Evolutionary conservation across 192 early-diverging fungal species (phyloP).

Genomic region (Phlyctochytrium bullatum): DNA sequence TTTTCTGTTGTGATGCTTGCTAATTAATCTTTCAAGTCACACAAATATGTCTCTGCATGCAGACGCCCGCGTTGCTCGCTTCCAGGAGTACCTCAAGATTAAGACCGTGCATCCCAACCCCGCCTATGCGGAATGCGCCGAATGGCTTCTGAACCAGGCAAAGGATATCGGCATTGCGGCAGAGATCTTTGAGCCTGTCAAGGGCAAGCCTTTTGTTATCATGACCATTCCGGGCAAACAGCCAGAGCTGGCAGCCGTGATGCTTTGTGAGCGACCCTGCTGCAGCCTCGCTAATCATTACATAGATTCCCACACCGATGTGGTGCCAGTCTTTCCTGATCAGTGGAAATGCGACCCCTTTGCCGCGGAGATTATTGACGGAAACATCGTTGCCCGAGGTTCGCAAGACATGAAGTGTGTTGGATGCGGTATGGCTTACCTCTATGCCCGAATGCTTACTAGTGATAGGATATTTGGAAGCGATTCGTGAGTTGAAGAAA

Average conservation of each 20-base stretch:
- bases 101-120: slow-evolving; percentile 83
- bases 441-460: no score
- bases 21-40: not conserved
- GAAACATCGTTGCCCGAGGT: slow-evolving; percentile 75
- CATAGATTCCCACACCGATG: slow-evolving; percentile 77
- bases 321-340: slow-evolving; percentile 80
- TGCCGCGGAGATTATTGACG: slow-evolving; percentile 62
- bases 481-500: slow-evolving; percentile 61
- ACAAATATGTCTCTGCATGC: not conserved
- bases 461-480: slow-evolving; percentile 87
- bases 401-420: slow-evolving; percentile 94
- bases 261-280: slow-evolving; percentile 65
- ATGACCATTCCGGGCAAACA: slow-evolving; percentile 65
- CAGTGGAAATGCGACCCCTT: slow-evolving; percentile 79
- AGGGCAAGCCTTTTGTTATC: slow-evolving; percentile 61
- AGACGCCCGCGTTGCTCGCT: slow-evolving; percentile 48
- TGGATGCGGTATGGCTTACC: no score
- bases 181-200: slow-evolving; percentile 57
- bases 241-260: slow-evolving; percentile 54
- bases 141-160: slow-evolving; percentile 66
- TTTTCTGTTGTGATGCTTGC: not conserved
- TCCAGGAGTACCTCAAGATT: slow-evolving; percentile 81
- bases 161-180: slow-evolving; percentile 56
- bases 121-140: slow-evolving; percentile 66
- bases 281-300: not conserved